Base-by-base conservation (phyloP, 371 early-diverging fungal genomes). In the Dichotomocladium elegans region DNA sequence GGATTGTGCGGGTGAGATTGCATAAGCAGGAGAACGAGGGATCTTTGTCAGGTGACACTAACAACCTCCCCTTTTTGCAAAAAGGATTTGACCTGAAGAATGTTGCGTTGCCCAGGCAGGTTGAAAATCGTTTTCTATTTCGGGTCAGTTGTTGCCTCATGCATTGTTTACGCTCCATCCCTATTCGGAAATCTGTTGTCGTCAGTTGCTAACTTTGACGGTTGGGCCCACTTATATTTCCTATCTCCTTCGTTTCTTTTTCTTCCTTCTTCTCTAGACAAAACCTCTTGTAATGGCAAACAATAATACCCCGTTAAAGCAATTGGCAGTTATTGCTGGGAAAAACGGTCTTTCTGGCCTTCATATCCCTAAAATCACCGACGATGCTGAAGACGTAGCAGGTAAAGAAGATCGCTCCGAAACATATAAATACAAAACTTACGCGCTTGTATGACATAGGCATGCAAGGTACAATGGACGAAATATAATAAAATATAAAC, bases 291-390 rank as follows among this genome's bases (percentile, higher is more conserved):
- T 43, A 37, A 50, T 37, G 9, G 68, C 68, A 67, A 41, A 71
- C 40, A 52, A 47, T 17, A 49, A 60, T 27, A 77, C 66, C n/a
- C 74, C 74, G 17, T 47, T 80, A n/a, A 77, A 68, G 46, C 58
- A 70, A 34, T 35, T 80, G 30, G 70, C 74, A 41, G 69, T 64
- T 12, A 70, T 77, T 52, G 67, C 78, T 10, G 75, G 71, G 37
- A 65, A 68, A 41, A 62, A 73, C 15, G 69, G 64, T 34, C 55
- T 72, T 9, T 63, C 65, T 3, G 55, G 64, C 47, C 56, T 71
- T 3, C 61, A 68, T 50, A 61, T 74, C 33, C 70, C 66, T 7
- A 69, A 67, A 9, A 74, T 67, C 40, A 74, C 70, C 9, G 74
- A 74, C 40, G 68, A 67, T 47, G 70, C 65, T 10, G 68, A 74